Evolutionary conservation across 164 flowering plant species (phyloP).

Genomic region (Stephania japonica): DNA sequence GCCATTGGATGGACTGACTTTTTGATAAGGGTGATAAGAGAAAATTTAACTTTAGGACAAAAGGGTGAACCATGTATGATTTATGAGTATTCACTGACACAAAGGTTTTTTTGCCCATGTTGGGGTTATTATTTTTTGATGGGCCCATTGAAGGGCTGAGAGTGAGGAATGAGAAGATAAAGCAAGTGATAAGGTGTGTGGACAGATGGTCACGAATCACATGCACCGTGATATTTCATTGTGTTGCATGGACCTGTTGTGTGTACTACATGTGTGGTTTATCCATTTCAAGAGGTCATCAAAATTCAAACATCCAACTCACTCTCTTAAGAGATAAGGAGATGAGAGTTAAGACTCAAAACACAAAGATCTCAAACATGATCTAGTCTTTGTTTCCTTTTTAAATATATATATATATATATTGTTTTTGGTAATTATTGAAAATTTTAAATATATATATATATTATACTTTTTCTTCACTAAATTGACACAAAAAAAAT

Average conservation of each 20-base stretch:
- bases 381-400: background rate
- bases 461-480: too few relatives aligned
- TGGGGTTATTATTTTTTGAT: too few relatives aligned
- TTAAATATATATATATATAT: too few relatives aligned
- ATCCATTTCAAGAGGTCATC: conserved; percentile 13
- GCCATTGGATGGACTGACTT: background rate
- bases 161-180: background rate
- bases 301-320: conserved; percentile 16
- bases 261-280: background rate
- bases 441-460: too few relatives aligned
- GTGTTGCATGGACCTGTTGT: background rate
- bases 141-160: background rate
- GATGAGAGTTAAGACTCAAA: background rate
- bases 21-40: background rate
- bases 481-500: too few relatives aligned
- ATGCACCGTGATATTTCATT: conserved; percentile 11
- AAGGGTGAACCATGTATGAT: background rate
- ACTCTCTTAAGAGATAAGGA: conserved; percentile 14
- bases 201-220: conserved; percentile 5
- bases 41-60: background rate
- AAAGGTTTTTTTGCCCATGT: background rate
- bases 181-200: background rate
- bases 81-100: too few relatives aligned
- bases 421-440: too few relatives aligned
- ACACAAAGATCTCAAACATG: background rate